Base-by-base conservation (phyloP, 768 basidiomycete genomes). In the Mycena chlorophos region DNA sequence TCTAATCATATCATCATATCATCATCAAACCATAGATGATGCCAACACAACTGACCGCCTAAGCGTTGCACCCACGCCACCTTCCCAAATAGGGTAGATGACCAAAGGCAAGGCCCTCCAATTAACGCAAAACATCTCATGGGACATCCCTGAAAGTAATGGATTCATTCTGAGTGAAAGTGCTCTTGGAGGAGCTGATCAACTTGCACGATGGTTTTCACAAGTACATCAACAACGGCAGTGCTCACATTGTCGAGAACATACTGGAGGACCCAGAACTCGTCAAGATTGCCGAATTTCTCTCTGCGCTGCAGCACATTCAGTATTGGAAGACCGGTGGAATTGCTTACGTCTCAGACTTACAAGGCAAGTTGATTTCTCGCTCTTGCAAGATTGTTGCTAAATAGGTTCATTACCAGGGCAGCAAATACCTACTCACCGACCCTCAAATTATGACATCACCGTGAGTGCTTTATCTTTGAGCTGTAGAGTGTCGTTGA, bases 201-300 rank as follows among this genome's bases (percentile, higher is more conserved):
- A 34, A 34, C 31, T 34, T 34, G 31, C 8, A 34, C 31, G 31
- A 34, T 34, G 31, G 31, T 34, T 34, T 34, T 34, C 17, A 17
- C 31, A 17, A 34, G 31, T 34, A 63, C 37, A 40, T 68, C 28
- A 56, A 63, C 57, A 68, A 68, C 52, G 55, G 51, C 17, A 58
- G 55, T 19, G 56, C 55, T 1, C 43, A 52, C 14, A 56, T 57
- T 3, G 49, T 63, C 26, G 29, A 27, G 13, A 23, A 55, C 2
- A 17, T 34, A 8, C 8, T 34, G 31, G 8, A 34, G 31, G 31
- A 34, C 31, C 31, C 31, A 17, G 8, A 34, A 34, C 17, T 17
- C 17, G 31, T 17, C 17, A 17, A 34, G 17, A 43, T 26, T 17
- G 51, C 51, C 17, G 5, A 43, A 3, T 52, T 52, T 20, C 40